Percentiles rank a stretch among this genome's conserved stretches.
Evolutionary conservation across 768 basidiomycete species (phyloP).

Genomic region (Xanthoconium stramineum): DNA sequence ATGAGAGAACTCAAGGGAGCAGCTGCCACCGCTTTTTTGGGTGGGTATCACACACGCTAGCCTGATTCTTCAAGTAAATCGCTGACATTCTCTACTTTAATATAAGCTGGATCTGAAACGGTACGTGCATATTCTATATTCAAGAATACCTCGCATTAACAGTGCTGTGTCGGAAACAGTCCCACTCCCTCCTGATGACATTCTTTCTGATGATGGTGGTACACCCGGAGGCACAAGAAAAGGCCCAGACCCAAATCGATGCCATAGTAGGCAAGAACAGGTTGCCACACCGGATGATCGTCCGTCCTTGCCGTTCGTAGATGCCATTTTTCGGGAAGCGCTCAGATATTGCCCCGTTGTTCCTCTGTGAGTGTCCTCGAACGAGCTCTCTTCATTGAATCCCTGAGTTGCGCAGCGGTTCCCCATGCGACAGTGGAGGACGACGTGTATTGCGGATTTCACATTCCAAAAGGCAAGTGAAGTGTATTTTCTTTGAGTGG

Average conservation of each 20-base stretch:
- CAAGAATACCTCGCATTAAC: neutral
- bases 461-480: too few relatives aligned
- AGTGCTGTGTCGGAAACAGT: neutral
- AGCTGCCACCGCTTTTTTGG: neutral
- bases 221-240: too few relatives aligned
- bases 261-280: slow-evolving; percentile 2
- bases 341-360: too few relatives aligned
- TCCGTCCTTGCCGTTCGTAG: slow-evolving; percentile 5
- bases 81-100: too few relatives aligned
- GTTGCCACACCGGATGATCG: slow-evolving; percentile 9
- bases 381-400: neutral
- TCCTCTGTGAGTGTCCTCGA: too few relatives aligned
- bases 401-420: slow-evolving; percentile 10
- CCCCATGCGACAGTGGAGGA: slow-evolving; percentile 2
- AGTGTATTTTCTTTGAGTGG: too few relatives aligned
- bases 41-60: neutral
- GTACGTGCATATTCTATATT: neutral
- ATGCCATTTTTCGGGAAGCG: slow-evolving; percentile 1
- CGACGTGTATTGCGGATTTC: too few relatives aligned
- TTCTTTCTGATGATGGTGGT: too few relatives aligned
- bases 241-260: neutral
- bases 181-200: neutral
- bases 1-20: too few relatives aligned
- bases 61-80: neutral
- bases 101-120: neutral